phyloP scores from a whole-genome alignment of 306 rosid species.

The Vigna nakashimae region DNA sequence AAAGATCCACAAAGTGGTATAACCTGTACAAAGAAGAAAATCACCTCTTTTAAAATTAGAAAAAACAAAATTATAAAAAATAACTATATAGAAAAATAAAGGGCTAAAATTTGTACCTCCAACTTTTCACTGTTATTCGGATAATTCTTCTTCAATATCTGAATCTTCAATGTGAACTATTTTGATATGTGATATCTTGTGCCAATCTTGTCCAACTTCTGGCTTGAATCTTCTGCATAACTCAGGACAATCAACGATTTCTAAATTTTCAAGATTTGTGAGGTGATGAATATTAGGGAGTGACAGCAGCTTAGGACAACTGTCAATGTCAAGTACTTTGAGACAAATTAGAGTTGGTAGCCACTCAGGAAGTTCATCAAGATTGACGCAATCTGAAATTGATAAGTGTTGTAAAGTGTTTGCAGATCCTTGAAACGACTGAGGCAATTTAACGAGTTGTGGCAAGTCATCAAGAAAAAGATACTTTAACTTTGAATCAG shows the following conservation, averaged over 20 bases:
- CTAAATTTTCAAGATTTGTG: not conserved
- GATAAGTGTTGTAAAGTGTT: not conserved
- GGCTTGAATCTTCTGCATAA: not conserved
- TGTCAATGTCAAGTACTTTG: fast-evolving
- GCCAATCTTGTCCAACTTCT: not conserved
- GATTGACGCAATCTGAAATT: fast-evolving
- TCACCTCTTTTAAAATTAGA: too few species aligned
- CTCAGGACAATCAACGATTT: not conserved
- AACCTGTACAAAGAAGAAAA: too few species aligned
- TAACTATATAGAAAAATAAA: too few species aligned
- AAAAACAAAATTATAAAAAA: too few species aligned
- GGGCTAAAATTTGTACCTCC: not conserved
- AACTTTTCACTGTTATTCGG: not conserved
- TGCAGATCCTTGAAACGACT: not conserved
- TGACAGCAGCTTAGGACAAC: not conserved
- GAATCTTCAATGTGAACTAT: not conserved
- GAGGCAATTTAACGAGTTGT: not conserved
- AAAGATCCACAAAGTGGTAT: too few species aligned
- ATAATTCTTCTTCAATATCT: not conserved
- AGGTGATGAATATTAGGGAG: not conserved
- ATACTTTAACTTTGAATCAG: not conserved
- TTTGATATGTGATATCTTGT: not conserved
- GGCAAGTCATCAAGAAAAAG: not conserved
- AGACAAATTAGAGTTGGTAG: not conserved
- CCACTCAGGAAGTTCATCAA: not conserved